These are phyloP conservation scores for Pseudozyma flocculosa DNA, from an alignment of 1,284 basidiomycete species.

Conservation along the genomic window DNA sequence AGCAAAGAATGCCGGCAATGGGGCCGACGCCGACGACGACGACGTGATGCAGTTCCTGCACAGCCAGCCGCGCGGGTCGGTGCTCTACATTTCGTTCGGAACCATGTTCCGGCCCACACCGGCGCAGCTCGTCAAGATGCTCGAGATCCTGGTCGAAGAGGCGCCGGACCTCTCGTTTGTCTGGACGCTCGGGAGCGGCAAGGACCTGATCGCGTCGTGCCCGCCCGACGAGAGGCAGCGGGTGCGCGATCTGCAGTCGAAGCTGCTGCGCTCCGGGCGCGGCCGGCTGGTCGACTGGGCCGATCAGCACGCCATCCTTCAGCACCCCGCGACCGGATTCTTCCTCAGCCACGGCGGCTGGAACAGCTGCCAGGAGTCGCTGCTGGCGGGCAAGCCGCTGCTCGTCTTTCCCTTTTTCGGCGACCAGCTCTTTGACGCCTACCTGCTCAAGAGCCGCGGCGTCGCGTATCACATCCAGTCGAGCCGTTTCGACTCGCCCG, in stretches of 20 bases:
- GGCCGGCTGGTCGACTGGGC: conserved; percentile 3
- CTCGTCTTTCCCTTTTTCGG: conserved; percentile 7
- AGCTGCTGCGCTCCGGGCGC: neutral
- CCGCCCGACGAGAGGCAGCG: neutral
- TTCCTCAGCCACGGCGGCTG: conserved; percentile 11
- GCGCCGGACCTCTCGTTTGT: neutral
- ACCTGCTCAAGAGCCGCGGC: neutral
- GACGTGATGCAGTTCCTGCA: conserved; percentile 2
- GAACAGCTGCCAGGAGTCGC: conserved; percentile 5
- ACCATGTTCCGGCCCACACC: conserved; percentile 8
- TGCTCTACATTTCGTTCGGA: conserved; percentile 8
- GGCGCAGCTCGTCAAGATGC: conserved; percentile 4
- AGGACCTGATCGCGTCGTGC: conserved; percentile 4
- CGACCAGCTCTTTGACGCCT: conserved; percentile 6
- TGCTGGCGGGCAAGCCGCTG: conserved; percentile 6
- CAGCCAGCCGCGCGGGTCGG: neutral
- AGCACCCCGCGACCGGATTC: conserved; percentile 5
- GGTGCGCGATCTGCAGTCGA: neutral
- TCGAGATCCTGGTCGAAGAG: conserved; percentile 5
- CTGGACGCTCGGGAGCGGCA: conserved; percentile 6
- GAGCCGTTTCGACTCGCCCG: neutral
- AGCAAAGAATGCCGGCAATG: neutral
- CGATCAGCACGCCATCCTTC: conserved; percentile 4
- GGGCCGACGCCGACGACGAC: neutral
- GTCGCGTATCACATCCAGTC: conserved; percentile 5